Evolutionary conservation across 805 yeast genomes (phyloP).

Genomic region (Blastobotrys chiropterorum): DNA sequence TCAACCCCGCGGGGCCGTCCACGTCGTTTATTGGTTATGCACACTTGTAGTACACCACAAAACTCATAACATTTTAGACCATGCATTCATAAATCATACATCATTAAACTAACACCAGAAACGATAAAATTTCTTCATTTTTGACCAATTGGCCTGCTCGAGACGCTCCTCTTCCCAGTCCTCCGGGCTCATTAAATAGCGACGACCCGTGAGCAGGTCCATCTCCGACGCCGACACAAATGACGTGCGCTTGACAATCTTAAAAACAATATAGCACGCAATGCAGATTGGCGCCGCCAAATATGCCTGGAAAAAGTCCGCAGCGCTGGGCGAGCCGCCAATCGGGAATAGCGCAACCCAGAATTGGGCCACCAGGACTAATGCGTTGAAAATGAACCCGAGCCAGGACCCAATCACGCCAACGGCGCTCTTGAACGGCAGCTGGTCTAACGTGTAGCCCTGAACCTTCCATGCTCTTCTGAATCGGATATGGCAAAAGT

Average conservation of each 20-base stretch:
- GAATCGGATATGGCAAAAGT: conserved; percentile 57
- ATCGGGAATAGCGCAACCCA: conserved; percentile 70
- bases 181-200: conserved; percentile 17
- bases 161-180: neutral
- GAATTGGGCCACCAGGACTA: conserved; percentile 63
- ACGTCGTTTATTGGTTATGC: no score
- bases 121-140: neutral
- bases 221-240: conserved; percentile 43
- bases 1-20: no score
- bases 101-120: neutral
- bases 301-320: conserved; percentile 45
- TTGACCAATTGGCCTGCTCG: neutral
- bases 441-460: conserved; percentile 54
- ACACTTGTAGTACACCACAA: no score
- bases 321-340: conserved; percentile 39
- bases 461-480: conserved; percentile 46
- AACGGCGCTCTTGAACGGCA: conserved; percentile 50
- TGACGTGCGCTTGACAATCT: conserved; percentile 34
- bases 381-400: conserved; percentile 55
- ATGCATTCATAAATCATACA: neutral
- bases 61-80: no score
- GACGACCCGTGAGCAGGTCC: conserved; percentile 58
- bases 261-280: conserved; percentile 46
- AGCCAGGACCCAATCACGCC: conserved; percentile 55
- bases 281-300: conserved; percentile 41